Evolutionary conservation across 306 rosid genomes (phyloP), one percentile per base, ranked within the genome.

Genomic region (Mimosa bimucronata): DNA sequence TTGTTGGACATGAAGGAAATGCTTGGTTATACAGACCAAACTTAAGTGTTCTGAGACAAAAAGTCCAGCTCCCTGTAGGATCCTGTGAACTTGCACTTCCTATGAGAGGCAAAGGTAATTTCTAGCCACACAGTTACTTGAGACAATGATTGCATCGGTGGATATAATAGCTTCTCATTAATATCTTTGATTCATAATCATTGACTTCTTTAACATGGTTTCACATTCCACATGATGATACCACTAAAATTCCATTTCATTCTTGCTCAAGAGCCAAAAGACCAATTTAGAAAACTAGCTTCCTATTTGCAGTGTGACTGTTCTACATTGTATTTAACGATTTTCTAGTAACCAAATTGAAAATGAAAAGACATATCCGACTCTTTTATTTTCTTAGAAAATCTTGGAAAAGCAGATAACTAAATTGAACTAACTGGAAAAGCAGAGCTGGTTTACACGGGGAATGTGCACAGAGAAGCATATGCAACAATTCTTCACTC

Each of bases 1-100:
- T 89, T 5, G 85, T 89, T 68, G 86, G 46, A 11, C 92, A 28
- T 13, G 84, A 88, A 84, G 93, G 97, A 62, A 88, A 90, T 85
- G 90, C 30, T 14, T 95, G 98, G 98, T 67, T 95, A 38, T 95
- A 90, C 83, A 84, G 77, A 76, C 98, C 98, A 40, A 85, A 91
- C 90, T 77, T 91, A 82, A 86, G 87, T 76, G 82, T 84, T 19
- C 69, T 95, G 71, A 82, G 94, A 83, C 86, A 90, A 37, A 95
- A 91, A 76, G 64, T 87, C 3, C 92, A 86, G 84, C 92, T 95
- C 30, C 98, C 98, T 0, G 88, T 90, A 41, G 98, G 98, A 41
- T 92, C 98, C 38, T 92, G 98, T 82, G 97, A 95, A 84, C 98
- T 95, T 79, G 89, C 98, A 19, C 95, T 95, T 87, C 97, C 98